Evolutionary conservation across 495 filamentous ascomycete species (phyloP).

Genomic region (Penicillium mononematosum): DNA sequence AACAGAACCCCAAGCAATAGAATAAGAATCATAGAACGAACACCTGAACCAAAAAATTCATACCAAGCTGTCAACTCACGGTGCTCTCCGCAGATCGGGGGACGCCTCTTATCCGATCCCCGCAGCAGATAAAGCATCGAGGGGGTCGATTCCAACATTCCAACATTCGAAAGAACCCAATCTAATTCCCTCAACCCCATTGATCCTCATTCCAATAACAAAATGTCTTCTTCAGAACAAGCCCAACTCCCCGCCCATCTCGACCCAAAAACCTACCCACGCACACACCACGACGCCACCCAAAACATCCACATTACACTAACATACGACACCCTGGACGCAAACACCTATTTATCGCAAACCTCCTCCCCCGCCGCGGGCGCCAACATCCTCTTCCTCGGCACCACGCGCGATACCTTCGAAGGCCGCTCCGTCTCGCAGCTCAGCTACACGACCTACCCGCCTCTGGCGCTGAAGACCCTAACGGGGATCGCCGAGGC

Average conservation of each 20-base stretch:
- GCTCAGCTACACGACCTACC: conserved; percentile 82
- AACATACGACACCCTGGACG: conserved; percentile 63
- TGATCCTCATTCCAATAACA: not conserved
- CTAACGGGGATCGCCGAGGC: conserved; percentile 65
- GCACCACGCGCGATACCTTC: conserved; percentile 88
- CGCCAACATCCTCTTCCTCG: conserved; percentile 83
- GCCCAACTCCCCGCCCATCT: conserved; percentile 33
- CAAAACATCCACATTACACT: conserved; percentile 44
- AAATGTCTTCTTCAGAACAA: not conserved
- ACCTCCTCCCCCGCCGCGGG: conserved; percentile 80
- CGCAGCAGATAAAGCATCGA: conserved; percentile 28
- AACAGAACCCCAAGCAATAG: not conserved
- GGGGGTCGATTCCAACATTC: not conserved
- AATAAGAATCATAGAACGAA: not conserved
- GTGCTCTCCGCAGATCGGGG: conserved; percentile 21
- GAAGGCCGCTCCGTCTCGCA: conserved; percentile 67
- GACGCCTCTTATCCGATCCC: conserved; percentile 24
- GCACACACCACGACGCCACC: conserved; percentile 27
- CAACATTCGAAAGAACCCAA: not conserved
- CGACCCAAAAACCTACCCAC: conserved; percentile 45
- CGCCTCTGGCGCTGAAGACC: conserved; percentile 70
- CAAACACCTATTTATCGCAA: conserved; percentile 56
- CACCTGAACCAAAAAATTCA: not conserved
- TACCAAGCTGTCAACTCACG: not conserved
- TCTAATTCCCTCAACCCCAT: not conserved